Evolutionary conservation across 352 stramenopile species (phyloP).

Genomic region (Albugo candida): DNA sequence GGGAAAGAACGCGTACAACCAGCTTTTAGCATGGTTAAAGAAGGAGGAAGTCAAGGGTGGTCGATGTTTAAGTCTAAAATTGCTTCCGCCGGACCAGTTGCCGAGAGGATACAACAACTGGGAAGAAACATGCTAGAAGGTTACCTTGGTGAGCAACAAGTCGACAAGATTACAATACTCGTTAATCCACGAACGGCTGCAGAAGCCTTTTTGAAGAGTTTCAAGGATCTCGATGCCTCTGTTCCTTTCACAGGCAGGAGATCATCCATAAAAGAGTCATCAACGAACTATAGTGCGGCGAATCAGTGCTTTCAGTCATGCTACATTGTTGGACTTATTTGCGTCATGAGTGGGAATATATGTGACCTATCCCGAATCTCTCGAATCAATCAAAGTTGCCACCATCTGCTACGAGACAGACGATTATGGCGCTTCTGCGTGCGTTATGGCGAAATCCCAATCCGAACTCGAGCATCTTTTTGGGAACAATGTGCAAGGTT

Average conservation of each 20-base stretch:
- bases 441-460: conserved; percentile 42
- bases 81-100: conserved; percentile 39
- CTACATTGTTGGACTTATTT: too few species aligned
- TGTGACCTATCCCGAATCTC: too few species aligned
- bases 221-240: conserved; percentile 14
- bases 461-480: conserved; percentile 33
- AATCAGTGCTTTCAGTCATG: too few species aligned
- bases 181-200: conserved; percentile 22
- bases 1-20: conserved; percentile 29
- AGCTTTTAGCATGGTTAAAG: conserved; percentile 11
- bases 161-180: conserved; percentile 27
- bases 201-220: conserved; percentile 34
- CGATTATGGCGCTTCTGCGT: conserved; percentile 65
- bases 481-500: conserved; percentile 41
- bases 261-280: too few species aligned
- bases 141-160: conserved; percentile 33
- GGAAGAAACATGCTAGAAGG: conserved; percentile 26
- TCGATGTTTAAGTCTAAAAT: conserved; percentile 64
- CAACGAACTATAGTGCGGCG: too few species aligned
- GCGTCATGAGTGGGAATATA: too few species aligned
- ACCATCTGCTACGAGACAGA: conserved; percentile 37
- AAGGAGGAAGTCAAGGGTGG: conserved; percentile 16
- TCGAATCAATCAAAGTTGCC: conserved; percentile 19
- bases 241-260: too few species aligned
- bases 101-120: conserved; percentile 55